Evolutionary conservation across 345 rosid genomes (phyloP).

Genomic region (Geranium rotundifolium): DNA sequence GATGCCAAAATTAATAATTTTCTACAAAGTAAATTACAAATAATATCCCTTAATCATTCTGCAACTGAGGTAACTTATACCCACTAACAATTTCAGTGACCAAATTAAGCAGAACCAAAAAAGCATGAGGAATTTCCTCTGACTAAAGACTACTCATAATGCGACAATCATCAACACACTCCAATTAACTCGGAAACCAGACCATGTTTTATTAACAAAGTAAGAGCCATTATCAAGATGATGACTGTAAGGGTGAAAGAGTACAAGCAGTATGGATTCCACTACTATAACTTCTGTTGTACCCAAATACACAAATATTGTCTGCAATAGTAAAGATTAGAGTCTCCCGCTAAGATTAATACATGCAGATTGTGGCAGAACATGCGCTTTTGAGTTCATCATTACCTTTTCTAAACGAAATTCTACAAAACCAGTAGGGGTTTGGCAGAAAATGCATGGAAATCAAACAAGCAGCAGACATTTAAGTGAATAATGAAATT

Average conservation of each 20-base stretch:
- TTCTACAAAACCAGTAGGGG: background rate
- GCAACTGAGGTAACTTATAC: background rate
- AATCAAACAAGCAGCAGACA: background rate
- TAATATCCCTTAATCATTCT: background rate
- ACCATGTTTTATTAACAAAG: background rate
- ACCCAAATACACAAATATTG: background rate
- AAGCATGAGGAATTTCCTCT: background rate
- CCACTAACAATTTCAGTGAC: background rate
- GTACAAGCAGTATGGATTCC: background rate
- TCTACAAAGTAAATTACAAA: background rate
- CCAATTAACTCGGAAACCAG: background rate
- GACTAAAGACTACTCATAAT: background rate
- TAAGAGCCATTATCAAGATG: too few relatives aligned
- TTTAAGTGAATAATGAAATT: slow-evolving; percentile 1
- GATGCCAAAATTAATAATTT: background rate
- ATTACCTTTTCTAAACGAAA: background rate
- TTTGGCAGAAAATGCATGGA: background rate
- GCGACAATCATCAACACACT: background rate
- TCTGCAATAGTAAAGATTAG: background rate
- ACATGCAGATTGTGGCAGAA: background rate
- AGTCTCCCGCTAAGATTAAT: too few relatives aligned
- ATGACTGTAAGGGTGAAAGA: background rate
- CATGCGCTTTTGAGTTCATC: background rate
- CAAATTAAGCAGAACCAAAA: background rate
- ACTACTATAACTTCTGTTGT: too few relatives aligned